Conservation (phyloP, 2,329 filamentous ascomycete genomes). For the Orbilia ellipsospora region DNA sequence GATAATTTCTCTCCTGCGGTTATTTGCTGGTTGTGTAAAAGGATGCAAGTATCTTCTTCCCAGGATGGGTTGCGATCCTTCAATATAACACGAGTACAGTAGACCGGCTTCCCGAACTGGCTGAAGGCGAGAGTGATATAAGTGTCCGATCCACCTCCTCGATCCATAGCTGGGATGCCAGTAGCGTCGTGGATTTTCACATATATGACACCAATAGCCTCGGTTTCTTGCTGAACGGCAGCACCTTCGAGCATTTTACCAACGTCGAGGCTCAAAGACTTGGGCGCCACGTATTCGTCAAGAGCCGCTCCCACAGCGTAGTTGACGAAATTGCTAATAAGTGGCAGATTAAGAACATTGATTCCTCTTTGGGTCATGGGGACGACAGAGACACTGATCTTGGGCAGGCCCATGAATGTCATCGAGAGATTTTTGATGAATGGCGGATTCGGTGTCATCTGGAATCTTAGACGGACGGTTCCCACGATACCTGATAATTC, state of each 20-base stretch:
- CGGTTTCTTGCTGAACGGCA: constrained; percentile 87
- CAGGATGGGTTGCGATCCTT: constrained; percentile 75
- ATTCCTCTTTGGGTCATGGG: constrained; percentile 86
- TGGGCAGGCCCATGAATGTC: constrained; percentile 92
- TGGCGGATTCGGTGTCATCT: constrained; percentile 88
- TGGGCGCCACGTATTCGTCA: constrained; percentile 92
- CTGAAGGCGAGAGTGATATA: constrained; percentile 96
- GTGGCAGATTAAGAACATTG: constrained; percentile 88
- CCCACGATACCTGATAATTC: constrained; percentile 91
- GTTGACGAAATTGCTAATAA: constrained; percentile 97
- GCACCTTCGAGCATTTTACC: constrained; percentile 91
- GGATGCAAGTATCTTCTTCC: constrained; percentile 76
- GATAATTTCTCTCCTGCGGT: constrained; percentile 77
- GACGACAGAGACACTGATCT: constrained; percentile 87
- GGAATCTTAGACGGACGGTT: constrained; percentile 82
- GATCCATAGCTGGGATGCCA: constrained; percentile 91
- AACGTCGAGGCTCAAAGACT: constrained; percentile 88
- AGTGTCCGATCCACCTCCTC: constrained; percentile 89
- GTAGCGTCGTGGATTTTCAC: constrained; percentile 88
- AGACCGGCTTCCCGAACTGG: constrained; percentile 71
- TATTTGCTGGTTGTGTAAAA: constrained; percentile 76
- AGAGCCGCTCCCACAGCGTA: constrained; percentile 89
- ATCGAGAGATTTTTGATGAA: constrained; percentile 93
- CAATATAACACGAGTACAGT: constrained; percentile 69
- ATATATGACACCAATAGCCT: constrained; percentile 89